Conservation (phyloP, 768 basidiomycete genomes). For the Hortiboletus flavorubellus region DNA sequence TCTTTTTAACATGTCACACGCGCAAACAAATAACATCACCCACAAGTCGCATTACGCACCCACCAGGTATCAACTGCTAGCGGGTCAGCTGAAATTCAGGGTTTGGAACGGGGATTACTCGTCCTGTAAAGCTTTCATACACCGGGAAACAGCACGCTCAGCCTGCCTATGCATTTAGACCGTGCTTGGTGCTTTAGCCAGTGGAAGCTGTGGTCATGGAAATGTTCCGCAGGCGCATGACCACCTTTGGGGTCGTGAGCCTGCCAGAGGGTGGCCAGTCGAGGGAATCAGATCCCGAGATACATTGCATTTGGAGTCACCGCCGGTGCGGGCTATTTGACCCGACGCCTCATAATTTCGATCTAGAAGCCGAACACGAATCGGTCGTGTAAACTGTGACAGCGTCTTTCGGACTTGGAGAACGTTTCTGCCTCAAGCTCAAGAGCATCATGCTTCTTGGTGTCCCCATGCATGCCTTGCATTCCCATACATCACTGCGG, state of each 20-base stretch:
- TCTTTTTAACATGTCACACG: conserved; percentile 15
- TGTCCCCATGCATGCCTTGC: conserved; percentile 11
- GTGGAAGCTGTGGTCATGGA: not conserved
- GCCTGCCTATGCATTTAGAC: not conserved
- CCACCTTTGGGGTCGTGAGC: conserved; percentile 1
- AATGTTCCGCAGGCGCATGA: not conserved
- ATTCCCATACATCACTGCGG: conserved; percentile 25
- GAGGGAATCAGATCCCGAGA: conserved; percentile 1
- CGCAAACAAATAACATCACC: conserved; percentile 8
- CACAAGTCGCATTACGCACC: conserved; percentile 13
- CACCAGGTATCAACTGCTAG: conserved; percentile 15
- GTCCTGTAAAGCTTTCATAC: conserved; percentile 19
- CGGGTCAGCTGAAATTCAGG: conserved; percentile 26
- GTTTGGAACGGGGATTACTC: conserved; percentile 32
- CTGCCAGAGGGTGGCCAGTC: not conserved
- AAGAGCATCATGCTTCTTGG: conserved; percentile 10
- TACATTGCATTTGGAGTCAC: not conserved
- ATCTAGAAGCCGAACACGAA: conserved; percentile 3
- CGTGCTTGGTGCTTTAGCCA: not conserved
- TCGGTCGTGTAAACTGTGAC: conserved; percentile 9
- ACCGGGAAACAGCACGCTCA: conserved; percentile 13
- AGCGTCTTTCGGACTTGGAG: conserved; percentile 22
- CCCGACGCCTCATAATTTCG: conserved; percentile 4
- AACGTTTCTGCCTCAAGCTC: conserved; percentile 27
- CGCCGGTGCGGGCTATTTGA: conserved; percentile 1